Evolutionary conservation across 2,329 filamentous ascomycete genomes (phyloP).

Genomic region (Colletotrichum brevisporum): DNA sequence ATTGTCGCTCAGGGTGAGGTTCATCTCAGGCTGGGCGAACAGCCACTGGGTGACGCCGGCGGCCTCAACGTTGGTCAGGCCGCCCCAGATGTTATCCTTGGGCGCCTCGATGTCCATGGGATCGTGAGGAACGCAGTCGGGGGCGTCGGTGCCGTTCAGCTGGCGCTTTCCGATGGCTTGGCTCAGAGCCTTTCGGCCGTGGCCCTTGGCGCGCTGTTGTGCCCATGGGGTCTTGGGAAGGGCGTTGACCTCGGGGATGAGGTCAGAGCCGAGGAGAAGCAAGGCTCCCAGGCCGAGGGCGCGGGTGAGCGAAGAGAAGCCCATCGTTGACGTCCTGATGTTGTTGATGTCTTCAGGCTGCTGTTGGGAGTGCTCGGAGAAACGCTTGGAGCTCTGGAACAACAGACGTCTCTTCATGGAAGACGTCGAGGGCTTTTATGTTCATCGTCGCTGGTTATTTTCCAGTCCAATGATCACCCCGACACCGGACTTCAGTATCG

Average conservation of each 20-base stretch:
- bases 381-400: not conserved
- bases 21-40: constrained; percentile 55
- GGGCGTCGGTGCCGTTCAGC: constrained; percentile 11
- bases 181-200: constrained; percentile 29
- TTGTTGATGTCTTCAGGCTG: not conserved
- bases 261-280: constrained; percentile 19
- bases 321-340: constrained; percentile 7
- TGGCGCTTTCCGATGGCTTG: constrained; percentile 31
- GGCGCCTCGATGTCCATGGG: constrained; percentile 50
- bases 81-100: constrained; percentile 58
- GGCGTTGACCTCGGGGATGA: constrained; percentile 11
- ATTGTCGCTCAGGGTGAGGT: constrained; percentile 53
- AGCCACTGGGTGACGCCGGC: constrained; percentile 56
- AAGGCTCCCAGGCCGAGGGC: constrained; percentile 23
- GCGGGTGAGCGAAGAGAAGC: constrained; percentile 7
- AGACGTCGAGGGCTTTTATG: not conserved
- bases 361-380: not conserved
- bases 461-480: not conserved
- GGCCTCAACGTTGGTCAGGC: constrained; percentile 54
- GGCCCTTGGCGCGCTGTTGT: constrained; percentile 31
- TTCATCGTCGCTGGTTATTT: fast-evolving
- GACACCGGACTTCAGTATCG: constrained; percentile 23
- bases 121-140: constrained; percentile 20
- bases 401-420: fast-evolving
- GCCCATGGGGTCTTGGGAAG: constrained; percentile 32